Conservation (phyloP, 176 grass and related monocot genomes). For the Leersia perrieri region DNA sequence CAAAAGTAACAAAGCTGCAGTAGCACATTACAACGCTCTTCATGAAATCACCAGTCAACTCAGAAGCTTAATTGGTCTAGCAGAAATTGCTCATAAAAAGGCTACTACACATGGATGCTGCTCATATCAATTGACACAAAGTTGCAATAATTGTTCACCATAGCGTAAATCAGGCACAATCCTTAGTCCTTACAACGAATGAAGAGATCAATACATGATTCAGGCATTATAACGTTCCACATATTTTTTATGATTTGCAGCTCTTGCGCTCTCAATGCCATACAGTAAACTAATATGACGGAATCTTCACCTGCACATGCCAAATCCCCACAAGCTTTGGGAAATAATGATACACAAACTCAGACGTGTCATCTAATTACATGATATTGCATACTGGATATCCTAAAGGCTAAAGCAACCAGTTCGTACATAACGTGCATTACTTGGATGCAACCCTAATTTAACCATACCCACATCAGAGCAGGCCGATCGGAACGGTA, state of each 20-base stretch:
- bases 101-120: background rate
- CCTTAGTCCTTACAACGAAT: background rate
- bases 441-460: background rate
- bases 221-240: background rate
- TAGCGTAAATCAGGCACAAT: background rate
- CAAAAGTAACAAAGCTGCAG: background rate
- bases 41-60: background rate
- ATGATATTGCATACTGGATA: background rate
- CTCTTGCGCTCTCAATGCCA: background rate
- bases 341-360: background rate
- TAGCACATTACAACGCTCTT: background rate
- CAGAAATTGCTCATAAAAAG: background rate
- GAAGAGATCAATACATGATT: background rate
- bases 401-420: slow-evolving; percentile 1
- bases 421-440: background rate
- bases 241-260: background rate
- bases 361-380: background rate
- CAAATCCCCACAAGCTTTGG: background rate
- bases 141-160: background rate
- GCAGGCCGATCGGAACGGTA: background rate
- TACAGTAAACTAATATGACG: background rate
- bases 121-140: background rate
- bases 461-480: background rate
- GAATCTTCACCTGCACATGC: background rate
- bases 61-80: background rate